A percentile compares a stretch with the other conserved stretches of the same genome.
phyloP scores from a whole-genome alignment of 2,329 filamentous ascomycete genomes.

The Sarocladium brachiariae region DNA sequence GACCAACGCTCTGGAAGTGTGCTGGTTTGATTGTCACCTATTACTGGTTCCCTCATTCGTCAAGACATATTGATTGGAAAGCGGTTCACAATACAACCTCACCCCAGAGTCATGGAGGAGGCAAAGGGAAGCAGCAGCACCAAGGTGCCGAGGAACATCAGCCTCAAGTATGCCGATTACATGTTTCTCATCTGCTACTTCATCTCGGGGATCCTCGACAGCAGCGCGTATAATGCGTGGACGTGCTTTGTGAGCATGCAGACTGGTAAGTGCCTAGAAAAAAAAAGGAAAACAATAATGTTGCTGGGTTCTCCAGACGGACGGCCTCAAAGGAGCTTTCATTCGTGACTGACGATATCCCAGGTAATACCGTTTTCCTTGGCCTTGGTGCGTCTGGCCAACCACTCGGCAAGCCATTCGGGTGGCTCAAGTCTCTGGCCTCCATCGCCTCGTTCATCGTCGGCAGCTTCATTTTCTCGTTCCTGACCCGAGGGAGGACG shows the following conservation, averaged over 20 bases:
- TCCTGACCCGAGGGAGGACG: slow-evolving; percentile 16
- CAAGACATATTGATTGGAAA: too few species aligned
- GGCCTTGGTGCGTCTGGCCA: slow-evolving; percentile 50
- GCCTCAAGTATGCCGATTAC: slow-evolving; percentile 6
- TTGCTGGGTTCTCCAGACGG: too few species aligned
- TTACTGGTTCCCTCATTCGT: too few species aligned
- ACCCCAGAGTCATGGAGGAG: not conserved
- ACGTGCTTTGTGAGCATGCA: slow-evolving; percentile 29
- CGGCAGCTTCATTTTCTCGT: slow-evolving; percentile 43
- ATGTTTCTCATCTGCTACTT: slow-evolving; percentile 25
- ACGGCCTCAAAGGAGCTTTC: too few species aligned
- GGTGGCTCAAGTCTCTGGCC: slow-evolving; percentile 40
- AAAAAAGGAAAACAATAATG: too few species aligned
- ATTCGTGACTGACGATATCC: too few species aligned
- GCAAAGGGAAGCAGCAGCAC: not conserved
- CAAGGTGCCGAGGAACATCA: slow-evolving; percentile 6
- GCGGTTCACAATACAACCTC: too few species aligned
- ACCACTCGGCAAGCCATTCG: slow-evolving; percentile 40
- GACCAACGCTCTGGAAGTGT: too few species aligned
- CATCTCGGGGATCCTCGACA: slow-evolving; percentile 33
- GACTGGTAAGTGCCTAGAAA: slow-evolving; percentile 22
- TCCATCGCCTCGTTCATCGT: slow-evolving; percentile 47
- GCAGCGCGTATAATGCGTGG: slow-evolving; percentile 30
- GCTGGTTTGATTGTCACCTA: too few species aligned
- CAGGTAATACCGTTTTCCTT: slow-evolving; percentile 57